These are phyloP conservation scores for Candida sp. DNA, from an alignment of 1,139 yeast species.

Conservation along the genomic window DNA sequence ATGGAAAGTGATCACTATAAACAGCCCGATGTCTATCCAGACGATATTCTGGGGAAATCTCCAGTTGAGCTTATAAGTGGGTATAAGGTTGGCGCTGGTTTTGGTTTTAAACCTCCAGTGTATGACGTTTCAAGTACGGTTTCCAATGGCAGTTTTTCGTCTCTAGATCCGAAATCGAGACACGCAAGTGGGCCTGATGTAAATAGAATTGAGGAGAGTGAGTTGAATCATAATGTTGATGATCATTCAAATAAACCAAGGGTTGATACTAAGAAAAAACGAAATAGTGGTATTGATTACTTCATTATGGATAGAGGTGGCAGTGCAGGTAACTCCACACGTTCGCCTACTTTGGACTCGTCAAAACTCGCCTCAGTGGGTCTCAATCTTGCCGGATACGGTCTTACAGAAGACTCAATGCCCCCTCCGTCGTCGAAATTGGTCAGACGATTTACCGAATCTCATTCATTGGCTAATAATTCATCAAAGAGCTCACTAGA, in stretches of 20 bases:
- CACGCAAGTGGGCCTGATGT: constrained; percentile 2
- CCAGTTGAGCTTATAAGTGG: neutral
- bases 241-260: neutral
- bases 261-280: neutral
- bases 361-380: constrained; percentile 16
- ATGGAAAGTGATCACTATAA: neutral
- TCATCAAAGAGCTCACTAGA: constrained; percentile 1
- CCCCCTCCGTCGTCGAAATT: constrained; percentile 17
- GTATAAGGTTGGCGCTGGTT: neutral
- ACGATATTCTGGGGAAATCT: neutral
- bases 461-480: neutral
- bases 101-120: neutral
- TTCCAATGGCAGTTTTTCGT: constrained; percentile 16
- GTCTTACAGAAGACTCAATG: constrained; percentile 23
- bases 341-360: neutral
- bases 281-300: neutral
- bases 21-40: neutral
- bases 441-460: neutral
- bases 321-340: neutral
- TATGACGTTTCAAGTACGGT: too few species aligned
- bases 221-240: neutral
- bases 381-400: constrained; percentile 21
- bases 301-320: too few species aligned
- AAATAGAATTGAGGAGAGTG: neutral
- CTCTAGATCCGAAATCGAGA: constrained; percentile 28